Percentiles rank a stretch among this genome's conserved stretches.
Evolutionary conservation across 495 filamentous ascomycete genomes (phyloP).

Genomic region (Penicillium turbatum): DNA sequence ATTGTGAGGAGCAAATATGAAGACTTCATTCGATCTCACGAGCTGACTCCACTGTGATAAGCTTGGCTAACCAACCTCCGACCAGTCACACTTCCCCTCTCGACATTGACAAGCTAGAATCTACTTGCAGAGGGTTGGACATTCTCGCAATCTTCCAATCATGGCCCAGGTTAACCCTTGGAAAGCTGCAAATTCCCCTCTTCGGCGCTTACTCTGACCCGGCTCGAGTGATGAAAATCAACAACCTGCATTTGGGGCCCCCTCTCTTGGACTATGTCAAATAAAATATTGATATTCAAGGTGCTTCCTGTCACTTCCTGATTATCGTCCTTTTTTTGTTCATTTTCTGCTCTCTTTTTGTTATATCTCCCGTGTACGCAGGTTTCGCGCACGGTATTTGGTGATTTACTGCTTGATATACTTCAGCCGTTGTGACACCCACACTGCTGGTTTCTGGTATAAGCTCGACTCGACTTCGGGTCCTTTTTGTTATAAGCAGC

Average conservation of each 20-base stretch:
- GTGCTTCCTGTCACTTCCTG: constrained; percentile 14
- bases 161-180: constrained; percentile 6
- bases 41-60: constrained; percentile 37
- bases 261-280: constrained; percentile 7
- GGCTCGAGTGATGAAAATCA: constrained; percentile 21
- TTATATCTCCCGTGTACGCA: constrained; percentile 30
- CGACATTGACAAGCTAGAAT: constrained; percentile 7
- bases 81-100: constrained; percentile 27
- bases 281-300: constrained; percentile 37
- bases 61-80: constrained; percentile 29
- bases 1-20: constrained; percentile 20
- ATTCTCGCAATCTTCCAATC: constrained; percentile 27
- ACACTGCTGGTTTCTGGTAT: constrained; percentile 8
- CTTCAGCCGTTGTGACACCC: constrained; percentile 21
- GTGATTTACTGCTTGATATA: constrained; percentile 20
- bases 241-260: constrained; percentile 22
- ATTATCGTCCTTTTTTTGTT: constrained; percentile 15
- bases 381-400: constrained; percentile 31
- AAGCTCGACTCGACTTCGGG: constrained; percentile 12
- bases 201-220: constrained; percentile 34
- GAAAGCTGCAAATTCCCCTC: constrained; percentile 17
- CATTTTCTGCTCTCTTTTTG: constrained; percentile 2
- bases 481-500: constrained; percentile 1
- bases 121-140: constrained; percentile 4
- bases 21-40: constrained; percentile 11